Percentiles rank a stretch among this genome's conserved stretches.
phyloP scores from a whole-genome alignment of 73 alveolate species.

The Urostyla sp. region DNA sequence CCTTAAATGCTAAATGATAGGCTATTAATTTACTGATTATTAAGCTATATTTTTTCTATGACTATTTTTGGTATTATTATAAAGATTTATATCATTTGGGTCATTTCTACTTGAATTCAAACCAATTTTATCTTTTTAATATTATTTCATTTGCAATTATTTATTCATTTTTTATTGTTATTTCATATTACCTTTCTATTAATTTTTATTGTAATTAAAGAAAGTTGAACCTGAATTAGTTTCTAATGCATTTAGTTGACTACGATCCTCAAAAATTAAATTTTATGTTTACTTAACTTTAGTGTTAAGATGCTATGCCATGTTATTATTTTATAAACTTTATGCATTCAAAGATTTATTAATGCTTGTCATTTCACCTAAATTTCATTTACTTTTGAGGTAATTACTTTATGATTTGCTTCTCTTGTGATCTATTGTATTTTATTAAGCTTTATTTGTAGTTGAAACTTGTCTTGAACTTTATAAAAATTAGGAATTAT shows the following conservation, averaged over 20 bases:
- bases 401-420: constrained; percentile 35
- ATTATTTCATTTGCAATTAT: background rate
- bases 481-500: background rate
- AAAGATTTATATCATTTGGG: background rate
- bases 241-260: background rate
- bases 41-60: constrained; percentile 11
- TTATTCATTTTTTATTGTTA: background rate
- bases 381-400: background rate
- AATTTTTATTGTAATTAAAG: constrained; percentile 25
- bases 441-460: background rate
- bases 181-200: background rate
- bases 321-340: background rate
- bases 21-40: constrained; percentile 4
- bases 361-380: constrained; percentile 10
- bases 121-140: background rate
- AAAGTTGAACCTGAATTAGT: background rate
- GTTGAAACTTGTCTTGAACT: background rate
- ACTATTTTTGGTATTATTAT: background rate
- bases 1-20: background rate
- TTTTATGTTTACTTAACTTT: background rate
- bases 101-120: constrained; percentile 39
- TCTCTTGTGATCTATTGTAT: constrained; percentile 23
- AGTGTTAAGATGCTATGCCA: too few species aligned
- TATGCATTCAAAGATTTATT: constrained; percentile 2
- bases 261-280: background rate